Evolutionary conservation across 169 alveolate species (phyloP), one percentile per base, ranked within the genome.

Genomic region (Eimeria falciformis): DNA sequence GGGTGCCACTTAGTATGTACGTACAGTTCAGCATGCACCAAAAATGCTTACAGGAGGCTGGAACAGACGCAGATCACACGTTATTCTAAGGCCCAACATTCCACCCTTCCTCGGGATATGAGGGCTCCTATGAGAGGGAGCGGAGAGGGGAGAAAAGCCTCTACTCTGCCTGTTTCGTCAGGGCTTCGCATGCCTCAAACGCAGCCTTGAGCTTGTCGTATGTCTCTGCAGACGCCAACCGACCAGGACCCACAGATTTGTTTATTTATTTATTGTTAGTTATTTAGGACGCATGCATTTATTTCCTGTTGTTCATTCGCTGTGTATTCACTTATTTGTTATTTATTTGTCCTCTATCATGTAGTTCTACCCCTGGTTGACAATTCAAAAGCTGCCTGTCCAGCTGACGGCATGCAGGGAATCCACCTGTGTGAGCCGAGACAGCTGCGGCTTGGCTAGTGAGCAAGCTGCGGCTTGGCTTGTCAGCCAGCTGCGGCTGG

Each of bases 161-260:
- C 47, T 83, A 45, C 81, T 58, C 93, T 5, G 47, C 75, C 69
- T 89, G 50, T 69, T 56, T 62, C 40, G 83, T 69, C 7, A 73
- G 73, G 4, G 71, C 53, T 55, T 55, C 89, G 46, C 73, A 89
- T 5, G 93, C 93, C 71, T 89, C 89, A 55, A 79, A 79, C 18
- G 89, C 89, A n/a, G 73, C 85, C 90, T 89, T 89, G 75, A 89
- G 65, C 69, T 89, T 82, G 81, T 89, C 86, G 71, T 73, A 89
- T 3, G 93, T 89, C 83, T 89, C 93, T 89, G 93, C 50, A 75
- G 56, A 37, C 43, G 21, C 25, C 12, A 18, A 18, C 11, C 45
- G 69, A 18, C 43, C 40, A 50, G 11, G 43, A 37, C 23, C 5
- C n/a, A n/a, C 33, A n/a, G n/a, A n/a, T n/a, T n/a, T n/a, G n/a